Percentiles rank a stretch among this genome's conserved stretches.
Evolutionary conservation across 371 early-diverging fungal species (phyloP).

Genomic region (Mortierella sp.): DNA sequence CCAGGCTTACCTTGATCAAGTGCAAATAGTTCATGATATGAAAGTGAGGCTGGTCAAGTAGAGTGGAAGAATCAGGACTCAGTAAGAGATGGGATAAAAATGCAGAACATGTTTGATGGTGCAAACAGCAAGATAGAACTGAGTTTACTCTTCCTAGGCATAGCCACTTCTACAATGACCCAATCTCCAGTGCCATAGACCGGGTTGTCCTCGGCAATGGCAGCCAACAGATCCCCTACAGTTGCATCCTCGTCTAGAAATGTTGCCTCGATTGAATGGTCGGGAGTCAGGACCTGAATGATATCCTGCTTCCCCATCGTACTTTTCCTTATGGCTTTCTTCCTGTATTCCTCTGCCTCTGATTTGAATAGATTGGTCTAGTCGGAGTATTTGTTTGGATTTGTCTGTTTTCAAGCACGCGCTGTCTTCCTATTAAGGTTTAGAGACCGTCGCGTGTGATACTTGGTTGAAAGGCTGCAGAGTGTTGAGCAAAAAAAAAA

Average conservation of each 20-base stretch:
- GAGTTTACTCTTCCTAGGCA: constrained; percentile 44
- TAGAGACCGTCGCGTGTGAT: neutral
- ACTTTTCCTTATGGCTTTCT: constrained; percentile 1
- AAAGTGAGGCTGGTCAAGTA: constrained; percentile 27
- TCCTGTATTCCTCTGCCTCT: neutral
- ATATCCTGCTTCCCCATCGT: constrained; percentile 60
- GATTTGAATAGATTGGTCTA: neutral
- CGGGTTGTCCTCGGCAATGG: constrained; percentile 41
- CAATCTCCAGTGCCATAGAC: constrained; percentile 34
- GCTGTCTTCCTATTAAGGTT: neutral
- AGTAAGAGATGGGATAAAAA: neutral
- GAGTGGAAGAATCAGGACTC: neutral
- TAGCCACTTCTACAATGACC: constrained; percentile 54
- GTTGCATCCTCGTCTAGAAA: constrained; percentile 59
- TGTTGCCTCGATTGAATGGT: constrained; percentile 47
- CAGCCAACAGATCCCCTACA: constrained; percentile 41
- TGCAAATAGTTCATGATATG: constrained; percentile 53
- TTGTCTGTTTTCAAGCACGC: neutral
- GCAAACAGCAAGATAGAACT: neutral
- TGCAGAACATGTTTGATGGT: neutral
- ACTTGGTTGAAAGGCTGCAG: neutral
- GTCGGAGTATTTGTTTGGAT: neutral
- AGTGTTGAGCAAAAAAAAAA: neutral
- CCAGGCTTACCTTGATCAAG: constrained; percentile 51
- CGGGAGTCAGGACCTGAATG: constrained; percentile 57